phyloP scores from a whole-genome alignment of 2,329 filamentous ascomycete genomes.

The Thielaviopsis musarum region DNA sequence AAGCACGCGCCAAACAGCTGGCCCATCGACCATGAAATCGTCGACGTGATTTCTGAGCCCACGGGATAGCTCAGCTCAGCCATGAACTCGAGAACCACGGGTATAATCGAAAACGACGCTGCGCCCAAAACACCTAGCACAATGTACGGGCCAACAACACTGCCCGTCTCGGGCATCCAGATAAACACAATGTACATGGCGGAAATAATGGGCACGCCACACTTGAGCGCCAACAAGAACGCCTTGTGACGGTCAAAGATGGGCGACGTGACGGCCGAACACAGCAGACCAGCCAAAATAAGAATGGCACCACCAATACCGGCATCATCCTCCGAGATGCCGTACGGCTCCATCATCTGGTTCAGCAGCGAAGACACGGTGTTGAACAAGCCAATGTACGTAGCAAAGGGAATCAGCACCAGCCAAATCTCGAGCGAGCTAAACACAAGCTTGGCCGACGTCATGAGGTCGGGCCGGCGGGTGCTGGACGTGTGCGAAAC shows the following conservation, averaged over 20 bases:
- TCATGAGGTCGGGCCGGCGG: constrained; percentile 34
- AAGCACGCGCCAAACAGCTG: constrained; percentile 76
- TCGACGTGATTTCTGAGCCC: constrained; percentile 68
- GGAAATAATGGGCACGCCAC: constrained; percentile 58
- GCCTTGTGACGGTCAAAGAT: constrained; percentile 72
- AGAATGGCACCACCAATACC: constrained; percentile 81
- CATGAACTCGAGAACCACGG: constrained; percentile 71
- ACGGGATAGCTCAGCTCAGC: constrained; percentile 79
- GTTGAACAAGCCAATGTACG: constrained; percentile 92
- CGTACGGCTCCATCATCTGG: constrained; percentile 77
- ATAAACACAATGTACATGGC: constrained; percentile 60
- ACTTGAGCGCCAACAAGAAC: constrained; percentile 56
- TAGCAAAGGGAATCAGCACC: constrained; percentile 59
- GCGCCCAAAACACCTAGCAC: constrained; percentile 65
- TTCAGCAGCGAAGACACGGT: constrained; percentile 73
- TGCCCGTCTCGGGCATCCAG: constrained; percentile 49
- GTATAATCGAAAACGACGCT: constrained; percentile 62
- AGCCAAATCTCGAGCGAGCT: constrained; percentile 61
- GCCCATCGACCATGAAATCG: constrained; percentile 70
- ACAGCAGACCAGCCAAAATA: constrained; percentile 72
- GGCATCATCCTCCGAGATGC: constrained; percentile 65
- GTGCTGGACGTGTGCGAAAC: constrained; percentile 49
- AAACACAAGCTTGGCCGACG: constrained; percentile 34
- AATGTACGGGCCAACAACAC: constrained; percentile 52
- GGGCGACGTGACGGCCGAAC: constrained; percentile 60